Percentiles rank a stretch among this genome's conserved stretches.
These are phyloP conservation scores for barrel medic (Medicago truncatula) DNA, from an alignment of 306 rosid genomes.

Conservation along the genomic window MtrunA17r5.0-ANR NC_053048.1:54695501-54696000, in stretches of 20 bases:
- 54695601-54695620: conserved; percentile 34
- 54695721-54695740: conserved; percentile 37
- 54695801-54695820: conserved; percentile 34
- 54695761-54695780: conserved; percentile 42
- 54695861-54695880: neutral
- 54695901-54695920: too few species aligned
- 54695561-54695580: conserved; percentile 40
- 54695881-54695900: neutral
- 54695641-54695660: conserved; percentile 38
- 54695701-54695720: neutral
- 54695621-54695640: conserved; percentile 31
- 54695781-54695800: conserved; percentile 35
- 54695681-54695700: too few species aligned
- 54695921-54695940: too few species aligned
- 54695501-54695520: conserved; percentile 31
- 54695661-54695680: conserved; percentile 39
- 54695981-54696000: too few species aligned
- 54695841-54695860: neutral
- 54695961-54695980: too few species aligned
- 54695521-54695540: conserved; percentile 34
- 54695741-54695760: conserved; percentile 40
- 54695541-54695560: conserved; percentile 60
- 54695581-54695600: conserved; percentile 33
- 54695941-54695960: too few species aligned
- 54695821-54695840: conserved; percentile 16